These are phyloP conservation scores for Zasmidium citrigriseum DNA, from an alignment of 2,329 filamentous ascomycete genomes.

Conservation along the genomic window DNA sequence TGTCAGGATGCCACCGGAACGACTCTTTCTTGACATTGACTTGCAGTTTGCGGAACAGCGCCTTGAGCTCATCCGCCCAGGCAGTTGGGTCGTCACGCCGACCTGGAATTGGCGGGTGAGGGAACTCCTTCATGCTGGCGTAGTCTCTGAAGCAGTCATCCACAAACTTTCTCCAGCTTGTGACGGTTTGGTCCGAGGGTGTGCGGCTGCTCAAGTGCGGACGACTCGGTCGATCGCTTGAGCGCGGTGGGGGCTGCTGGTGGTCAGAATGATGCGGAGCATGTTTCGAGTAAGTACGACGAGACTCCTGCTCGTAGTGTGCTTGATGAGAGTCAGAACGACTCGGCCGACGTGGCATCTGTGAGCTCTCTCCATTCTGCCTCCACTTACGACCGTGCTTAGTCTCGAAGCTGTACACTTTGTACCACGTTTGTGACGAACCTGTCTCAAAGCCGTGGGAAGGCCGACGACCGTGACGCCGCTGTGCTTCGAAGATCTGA, in stretches of 20 bases:
- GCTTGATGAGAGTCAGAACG: neutral
- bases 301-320: neutral
- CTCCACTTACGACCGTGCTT: no score
- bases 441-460: neutral
- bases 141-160: slow-evolving; percentile 11
- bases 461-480: neutral
- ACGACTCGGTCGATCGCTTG: neutral
- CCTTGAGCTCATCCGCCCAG: slow-evolving; percentile 1
- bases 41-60: neutral
- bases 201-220: neutral
- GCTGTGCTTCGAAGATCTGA: neutral
- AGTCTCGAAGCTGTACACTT: no score
- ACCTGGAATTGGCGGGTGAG: neutral
- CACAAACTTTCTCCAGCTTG: slow-evolving; percentile 1
- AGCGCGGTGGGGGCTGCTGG: neutral
- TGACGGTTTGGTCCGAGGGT: slow-evolving; percentile 1
- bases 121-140: slow-evolving; percentile 6
- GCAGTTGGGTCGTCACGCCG: neutral
- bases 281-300: neutral
- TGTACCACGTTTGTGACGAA: no score
- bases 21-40: slow-evolving; percentile 3
- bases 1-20: slow-evolving; percentile 5
- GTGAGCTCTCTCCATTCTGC: no score
- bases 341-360: no score
- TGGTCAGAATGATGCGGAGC: neutral